These are phyloP conservation scores for Thermothielavioides terrestris DNA, from an alignment of 495 filamentous ascomycete genomes.

Conservation along the genomic window DNA sequence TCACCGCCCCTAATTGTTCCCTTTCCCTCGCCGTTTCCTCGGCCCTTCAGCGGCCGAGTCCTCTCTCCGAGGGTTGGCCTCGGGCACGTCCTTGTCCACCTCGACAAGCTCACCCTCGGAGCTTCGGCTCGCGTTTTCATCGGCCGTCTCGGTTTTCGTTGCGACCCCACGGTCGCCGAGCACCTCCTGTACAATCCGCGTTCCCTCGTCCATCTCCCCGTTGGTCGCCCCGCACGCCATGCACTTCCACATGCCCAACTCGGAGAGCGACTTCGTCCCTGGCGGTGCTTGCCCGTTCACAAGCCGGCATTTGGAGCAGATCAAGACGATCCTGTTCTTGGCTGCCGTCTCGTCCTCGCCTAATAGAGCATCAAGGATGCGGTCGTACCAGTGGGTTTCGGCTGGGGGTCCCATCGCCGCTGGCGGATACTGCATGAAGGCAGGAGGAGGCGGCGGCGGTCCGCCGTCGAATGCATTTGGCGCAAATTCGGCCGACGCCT, in stretches of 20 bases:
- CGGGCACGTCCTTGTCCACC: slow-evolving; percentile 29
- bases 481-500: slow-evolving; percentile 44
- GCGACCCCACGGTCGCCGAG: slow-evolving; percentile 16
- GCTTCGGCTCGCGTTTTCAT: slow-evolving; percentile 25
- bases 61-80: neutral
- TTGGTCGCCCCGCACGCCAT: slow-evolving; percentile 77
- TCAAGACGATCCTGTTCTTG: slow-evolving; percentile 82
- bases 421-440: slow-evolving; percentile 33
- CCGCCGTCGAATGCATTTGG: slow-evolving; percentile 48
- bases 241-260: slow-evolving; percentile 85
- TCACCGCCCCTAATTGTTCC: neutral
- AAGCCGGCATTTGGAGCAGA: slow-evolving; percentile 72
- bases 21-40: slow-evolving; percentile 6
- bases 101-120: slow-evolving; percentile 34
- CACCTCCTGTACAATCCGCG: slow-evolving; percentile 48
- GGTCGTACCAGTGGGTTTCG: slow-evolving; percentile 81
- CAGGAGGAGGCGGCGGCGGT: slow-evolving; percentile 27
- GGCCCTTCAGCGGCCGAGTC: neutral
- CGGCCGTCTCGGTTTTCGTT: slow-evolving; percentile 10
- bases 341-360: slow-evolving; percentile 92
- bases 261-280: slow-evolving; percentile 64
- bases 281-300: slow-evolving; percentile 97
- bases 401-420: slow-evolving; percentile 31
- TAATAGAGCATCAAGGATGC: slow-evolving; percentile 80
- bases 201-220: slow-evolving; percentile 62